These are phyloP conservation scores for Fragaria iinumae DNA, from an alignment of 306 rosid species.

Conservation along the genomic window DNA sequence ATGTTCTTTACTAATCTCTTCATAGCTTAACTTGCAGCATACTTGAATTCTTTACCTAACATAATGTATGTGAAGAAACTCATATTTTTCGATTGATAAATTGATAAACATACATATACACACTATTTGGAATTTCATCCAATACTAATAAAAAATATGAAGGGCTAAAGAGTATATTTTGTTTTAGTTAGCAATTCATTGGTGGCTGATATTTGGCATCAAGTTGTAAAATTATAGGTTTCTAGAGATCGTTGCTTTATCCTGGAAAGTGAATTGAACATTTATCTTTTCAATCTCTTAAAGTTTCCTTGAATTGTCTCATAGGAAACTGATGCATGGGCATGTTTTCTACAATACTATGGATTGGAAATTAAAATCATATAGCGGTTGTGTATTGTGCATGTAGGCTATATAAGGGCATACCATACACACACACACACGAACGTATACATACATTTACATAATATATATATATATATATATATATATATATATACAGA, in stretches of 20 bases:
- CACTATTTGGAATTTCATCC: background rate
- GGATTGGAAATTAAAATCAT: background rate
- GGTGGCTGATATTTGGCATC: background rate
- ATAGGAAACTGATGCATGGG: background rate
- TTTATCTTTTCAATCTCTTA: no score
- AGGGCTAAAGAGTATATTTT: background rate
- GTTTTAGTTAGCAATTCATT: background rate
- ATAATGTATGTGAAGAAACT: background rate
- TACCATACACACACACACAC: background rate
- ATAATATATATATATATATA: no score
- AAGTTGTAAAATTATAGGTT: background rate
- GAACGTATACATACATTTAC: background rate
- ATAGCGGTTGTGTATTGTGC: background rate
- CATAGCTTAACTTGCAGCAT: background rate
- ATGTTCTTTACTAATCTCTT: conserved; percentile 31
- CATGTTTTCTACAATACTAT: background rate
- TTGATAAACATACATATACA: background rate
- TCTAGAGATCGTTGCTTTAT: background rate
- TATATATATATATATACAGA: no score
- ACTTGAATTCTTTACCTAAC: background rate
- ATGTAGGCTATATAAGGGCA: background rate
- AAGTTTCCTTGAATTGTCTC: background rate
- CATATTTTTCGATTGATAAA: background rate
- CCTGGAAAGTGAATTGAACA: background rate
- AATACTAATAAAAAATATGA: no score